Percentiles rank a stretch among this genome's conserved stretches.
These are phyloP conservation scores for Mortierella sp. DNA, from an alignment of 371 early-diverging fungal species.

Conservation along the genomic window DNA sequence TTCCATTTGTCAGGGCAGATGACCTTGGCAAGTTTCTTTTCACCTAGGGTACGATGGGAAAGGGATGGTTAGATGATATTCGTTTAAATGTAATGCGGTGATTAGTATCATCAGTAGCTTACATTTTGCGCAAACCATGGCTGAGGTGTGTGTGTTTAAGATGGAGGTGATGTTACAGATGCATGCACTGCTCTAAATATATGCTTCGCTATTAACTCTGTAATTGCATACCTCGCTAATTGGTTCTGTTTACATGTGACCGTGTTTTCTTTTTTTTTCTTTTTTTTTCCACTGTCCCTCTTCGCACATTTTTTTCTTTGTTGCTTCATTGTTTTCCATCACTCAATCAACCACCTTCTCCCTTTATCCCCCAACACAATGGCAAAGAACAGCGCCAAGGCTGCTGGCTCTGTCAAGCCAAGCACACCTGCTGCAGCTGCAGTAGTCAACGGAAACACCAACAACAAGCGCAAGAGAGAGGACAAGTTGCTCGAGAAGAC, in stretches of 20 bases:
- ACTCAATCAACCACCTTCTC: neutral
- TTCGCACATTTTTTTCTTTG: neutral
- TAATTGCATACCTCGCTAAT: conserved; percentile 8
- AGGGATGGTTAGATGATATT: too few relatives aligned
- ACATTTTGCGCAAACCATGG: conserved; percentile 53
- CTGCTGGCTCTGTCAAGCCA: conserved; percentile 42
- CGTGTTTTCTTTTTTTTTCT: conserved; percentile 21
- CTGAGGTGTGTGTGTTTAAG: neutral
- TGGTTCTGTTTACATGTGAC: conserved; percentile 24
- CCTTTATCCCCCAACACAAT: conserved; percentile 15
- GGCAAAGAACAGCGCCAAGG: conserved; percentile 48
- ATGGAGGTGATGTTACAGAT: neutral
- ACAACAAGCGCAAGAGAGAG: conserved; percentile 51
- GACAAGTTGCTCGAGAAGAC: conserved; percentile 52
- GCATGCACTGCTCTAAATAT: neutral
- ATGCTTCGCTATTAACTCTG: neutral
- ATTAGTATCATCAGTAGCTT: neutral
- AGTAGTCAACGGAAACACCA: conserved; percentile 20
- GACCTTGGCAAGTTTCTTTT: conserved; percentile 54
- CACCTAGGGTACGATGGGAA: conserved; percentile 20
- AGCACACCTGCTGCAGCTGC: conserved; percentile 25
- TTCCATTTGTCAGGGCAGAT: conserved; percentile 53
- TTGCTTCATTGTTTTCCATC: neutral
- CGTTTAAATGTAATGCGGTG: neutral
- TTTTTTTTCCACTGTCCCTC: conserved; percentile 11